phyloP scores from a whole-genome alignment of 2,329 filamentous ascomycete genomes.

The Furcasterigmium sp. region DNA sequence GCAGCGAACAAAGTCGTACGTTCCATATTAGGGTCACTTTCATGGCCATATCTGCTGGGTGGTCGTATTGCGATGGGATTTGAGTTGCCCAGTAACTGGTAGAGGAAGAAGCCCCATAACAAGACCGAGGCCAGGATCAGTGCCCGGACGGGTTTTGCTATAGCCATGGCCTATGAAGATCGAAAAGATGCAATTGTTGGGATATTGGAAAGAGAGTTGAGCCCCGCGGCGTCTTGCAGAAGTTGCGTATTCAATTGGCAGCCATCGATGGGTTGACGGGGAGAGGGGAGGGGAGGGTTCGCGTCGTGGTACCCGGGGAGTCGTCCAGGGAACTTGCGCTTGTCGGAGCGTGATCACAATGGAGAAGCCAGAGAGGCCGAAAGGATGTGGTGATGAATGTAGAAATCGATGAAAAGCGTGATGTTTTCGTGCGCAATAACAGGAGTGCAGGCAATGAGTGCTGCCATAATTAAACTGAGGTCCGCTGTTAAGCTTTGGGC shows the following conservation, averaged over 20 bases:
- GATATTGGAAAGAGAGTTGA: neutral
- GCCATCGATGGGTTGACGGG: too few relatives aligned
- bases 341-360: too few relatives aligned
- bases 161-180: conserved; percentile 58
- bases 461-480: too few relatives aligned
- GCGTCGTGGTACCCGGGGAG: too few relatives aligned
- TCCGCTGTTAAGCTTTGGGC: too few relatives aligned
- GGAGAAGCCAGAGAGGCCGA: neutral
- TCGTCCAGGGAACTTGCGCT: too few relatives aligned
- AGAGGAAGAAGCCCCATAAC: conserved; percentile 74
- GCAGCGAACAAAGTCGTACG: conserved; percentile 49
- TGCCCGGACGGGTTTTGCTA: conserved; percentile 79
- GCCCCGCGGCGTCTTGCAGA: conserved; percentile 4
- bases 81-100: conserved; percentile 60
- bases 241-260: conserved; percentile 3
- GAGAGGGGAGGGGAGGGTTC: too few relatives aligned
- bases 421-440: too few relatives aligned
- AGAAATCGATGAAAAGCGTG: too few relatives aligned
- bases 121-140: conserved; percentile 66
- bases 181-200: neutral
- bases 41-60: conserved; percentile 19
- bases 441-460: too few relatives aligned
- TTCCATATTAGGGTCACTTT: conserved; percentile 77
- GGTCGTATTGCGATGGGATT: conserved; percentile 27
- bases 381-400: neutral